Evolutionary conservation across 495 filamentous ascomycete genomes (phyloP), one percentile per base, ranked within the genome.

Genomic region (Penicillium cinerascens): DNA sequence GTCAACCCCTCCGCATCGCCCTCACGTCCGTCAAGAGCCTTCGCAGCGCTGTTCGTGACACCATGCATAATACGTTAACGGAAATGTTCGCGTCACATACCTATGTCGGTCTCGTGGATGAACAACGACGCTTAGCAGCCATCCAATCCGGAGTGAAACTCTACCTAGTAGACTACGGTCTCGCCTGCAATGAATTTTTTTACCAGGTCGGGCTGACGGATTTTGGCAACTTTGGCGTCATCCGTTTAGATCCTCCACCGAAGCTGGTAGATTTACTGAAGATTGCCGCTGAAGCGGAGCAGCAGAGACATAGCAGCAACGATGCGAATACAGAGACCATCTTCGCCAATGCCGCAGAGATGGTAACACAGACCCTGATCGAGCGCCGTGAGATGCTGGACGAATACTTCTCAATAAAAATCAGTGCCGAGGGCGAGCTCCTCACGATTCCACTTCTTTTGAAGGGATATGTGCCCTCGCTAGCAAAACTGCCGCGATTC

Each of bases 141-240:
- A 88, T 99, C 29, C 95, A 99, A 75, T 82, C 87, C 21, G 93
- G 95, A 16, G 88, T 97, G 2, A 95, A 92, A 64, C 79, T 99
- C 42, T 96, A 86, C 68, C 84, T 97, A 16, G 81, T 99, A 50
- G 95, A 99, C 72, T 99, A 97, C 65, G 93, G 91, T 15, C 84
- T 90, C 61, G 75, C 90, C 13, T 87, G 84, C 68, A 86, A 83
- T 50, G 95, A 97, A 62, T 92, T 92, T 71, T 96, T 99, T 73
- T 97, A 99, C 72, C 95, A 99, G 70, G 74, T 97, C 41, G 95
- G 92, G 2, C 80, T 99, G 39, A 96, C 93, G 0, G 91, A 97
- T 64, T 99, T 97, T 68, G 91, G 87, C 2, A 97, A 97, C 63
- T 97, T 96, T 66, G 95, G 95, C 15, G 62, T 76, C 44, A 95